A percentile compares a stretch with the other conserved stretches of the same genome.
These are phyloP conservation scores for Eucalyptus cloeziana DNA, from an alignment of 345 rosid genomes.

Conservation along the genomic window DNA sequence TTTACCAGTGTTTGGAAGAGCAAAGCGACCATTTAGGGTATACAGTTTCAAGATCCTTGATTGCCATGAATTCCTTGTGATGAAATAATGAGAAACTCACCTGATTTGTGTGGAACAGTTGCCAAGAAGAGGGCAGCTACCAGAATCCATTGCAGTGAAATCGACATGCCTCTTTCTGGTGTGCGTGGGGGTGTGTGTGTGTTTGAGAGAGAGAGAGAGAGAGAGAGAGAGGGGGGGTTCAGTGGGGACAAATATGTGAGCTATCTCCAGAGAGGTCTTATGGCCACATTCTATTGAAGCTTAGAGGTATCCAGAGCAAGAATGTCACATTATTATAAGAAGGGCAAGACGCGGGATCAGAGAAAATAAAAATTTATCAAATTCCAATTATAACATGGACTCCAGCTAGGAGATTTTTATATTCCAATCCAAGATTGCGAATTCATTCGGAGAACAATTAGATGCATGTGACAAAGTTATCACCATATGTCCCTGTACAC, in stretches of 20 bases:
- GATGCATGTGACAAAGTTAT: neutral
- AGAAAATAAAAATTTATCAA: neutral
- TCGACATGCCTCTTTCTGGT: slow-evolving; percentile 10
- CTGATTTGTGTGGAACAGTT: slow-evolving; percentile 17
- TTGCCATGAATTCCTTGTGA: neutral
- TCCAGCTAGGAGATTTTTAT: neutral
- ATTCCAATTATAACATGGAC: neutral
- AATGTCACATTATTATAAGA: neutral
- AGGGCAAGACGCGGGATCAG: neutral
- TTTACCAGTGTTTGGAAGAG: neutral
- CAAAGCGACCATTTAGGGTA: neutral
- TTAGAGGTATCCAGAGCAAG: neutral
- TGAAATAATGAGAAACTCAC: neutral
- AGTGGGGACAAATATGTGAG: neutral
- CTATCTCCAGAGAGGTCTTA: neutral
- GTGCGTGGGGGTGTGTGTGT: neutral
- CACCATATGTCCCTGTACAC: neutral
- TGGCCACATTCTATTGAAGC: neutral
- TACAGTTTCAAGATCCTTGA: neutral
- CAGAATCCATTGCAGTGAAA: slow-evolving; percentile 20
- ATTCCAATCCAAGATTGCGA: neutral
- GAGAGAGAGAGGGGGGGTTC: neutral
- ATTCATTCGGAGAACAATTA: neutral
- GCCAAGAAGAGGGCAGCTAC: slow-evolving; percentile 24
- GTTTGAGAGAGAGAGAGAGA: neutral